Evolutionary conservation across 352 stramenopile genomes (phyloP), one percentile per base, ranked within the genome.

Genomic region (Halophytophthora batemanensis): DNA sequence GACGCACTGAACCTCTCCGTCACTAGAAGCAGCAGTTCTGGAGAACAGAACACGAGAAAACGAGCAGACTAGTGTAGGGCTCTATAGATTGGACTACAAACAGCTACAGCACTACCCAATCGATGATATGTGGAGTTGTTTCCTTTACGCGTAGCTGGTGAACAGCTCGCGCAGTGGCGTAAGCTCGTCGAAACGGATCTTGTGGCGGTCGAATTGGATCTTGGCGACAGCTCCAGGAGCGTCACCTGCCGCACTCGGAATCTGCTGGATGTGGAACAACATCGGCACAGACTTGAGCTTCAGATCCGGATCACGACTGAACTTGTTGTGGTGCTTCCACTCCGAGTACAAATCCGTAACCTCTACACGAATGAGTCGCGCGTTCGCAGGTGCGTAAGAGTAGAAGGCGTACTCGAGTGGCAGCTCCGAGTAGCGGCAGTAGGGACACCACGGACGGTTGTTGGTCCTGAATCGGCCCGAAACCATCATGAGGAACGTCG

Each of bases 371-470:
- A 90, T 61, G 41, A 93, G 54, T 12, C 71, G 61, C 0, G 82
- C 53, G 21, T 74, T 66, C 2, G 71, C 67, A 1, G 79, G 79
- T 11, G 82, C 82, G 31, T 82, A 89, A n/a, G 64, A 58, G 38
- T 82, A 84, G 55, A 90, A 93, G 0, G 66, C 68, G 46, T 85
- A 90, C 64, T 93, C 76, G 15, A 88, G 23, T 1, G 79, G 76
- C 23, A 89, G 51, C 54, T 93, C 75, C 4, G 75, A 86, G 58
- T 74, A 90, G 15, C 82, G 79, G 44, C 82, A 93, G 63, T 88
- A 93, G 14, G 77, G 75, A 64, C 82, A 93, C 79, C 82, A 93
- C 38, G 78, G 76, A 2, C 82, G 69, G 36, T 90, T 81, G 56
- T 93, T 93, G 41, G 69, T 56, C 19, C 43, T 50, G 52, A 90